phyloP scores from a whole-genome alignment of 768 basidiomycete species.

The Tubosaeta sp. region DNA sequence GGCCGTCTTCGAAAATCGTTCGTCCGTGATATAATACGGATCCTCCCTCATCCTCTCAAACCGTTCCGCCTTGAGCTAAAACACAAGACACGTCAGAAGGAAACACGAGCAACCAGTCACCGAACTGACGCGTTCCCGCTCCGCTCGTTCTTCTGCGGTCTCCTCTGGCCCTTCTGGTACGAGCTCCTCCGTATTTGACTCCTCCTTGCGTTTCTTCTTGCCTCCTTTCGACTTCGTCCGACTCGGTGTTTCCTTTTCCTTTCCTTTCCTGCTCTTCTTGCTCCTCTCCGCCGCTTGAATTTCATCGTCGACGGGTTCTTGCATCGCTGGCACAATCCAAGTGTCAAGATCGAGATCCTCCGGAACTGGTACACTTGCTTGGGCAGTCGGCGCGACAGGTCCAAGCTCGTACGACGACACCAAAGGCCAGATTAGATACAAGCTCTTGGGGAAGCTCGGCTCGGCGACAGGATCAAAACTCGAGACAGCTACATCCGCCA shows the following conservation, averaged over 20 bases:
- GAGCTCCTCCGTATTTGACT: constrained; percentile 21
- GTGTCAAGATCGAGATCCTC: constrained; percentile 82
- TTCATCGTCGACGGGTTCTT: constrained; percentile 29
- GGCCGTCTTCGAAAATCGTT: constrained; percentile 36
- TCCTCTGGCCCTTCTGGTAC: constrained; percentile 43
- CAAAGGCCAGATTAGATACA: constrained; percentile 81
- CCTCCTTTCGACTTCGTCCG: constrained; percentile 34
- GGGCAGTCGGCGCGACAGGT: constrained; percentile 76
- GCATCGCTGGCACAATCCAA: constrained; percentile 73
- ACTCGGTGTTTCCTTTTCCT: constrained; percentile 39
- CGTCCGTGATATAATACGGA: constrained; percentile 86
- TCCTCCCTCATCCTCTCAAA: constrained; percentile 77
- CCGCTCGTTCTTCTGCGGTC: constrained; percentile 54
- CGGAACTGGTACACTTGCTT: constrained; percentile 76
- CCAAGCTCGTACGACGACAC: constrained; percentile 78
- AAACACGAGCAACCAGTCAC: background rate
- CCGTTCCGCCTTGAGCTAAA: constrained; percentile 71
- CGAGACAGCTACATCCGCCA: constrained; percentile 36
- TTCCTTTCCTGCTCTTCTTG: constrained; percentile 43
- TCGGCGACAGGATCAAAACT: constrained; percentile 34
- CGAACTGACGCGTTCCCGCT: constrained; percentile 58
- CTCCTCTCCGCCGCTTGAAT: constrained; percentile 36
- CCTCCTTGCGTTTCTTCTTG: constrained; percentile 42
- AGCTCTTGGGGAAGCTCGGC: constrained; percentile 78
- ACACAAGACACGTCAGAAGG: constrained; percentile 4